Conservation (phyloP, 2,329 filamentous ascomycete species). For the Pseudogymnoascus verrucosus region DNA sequence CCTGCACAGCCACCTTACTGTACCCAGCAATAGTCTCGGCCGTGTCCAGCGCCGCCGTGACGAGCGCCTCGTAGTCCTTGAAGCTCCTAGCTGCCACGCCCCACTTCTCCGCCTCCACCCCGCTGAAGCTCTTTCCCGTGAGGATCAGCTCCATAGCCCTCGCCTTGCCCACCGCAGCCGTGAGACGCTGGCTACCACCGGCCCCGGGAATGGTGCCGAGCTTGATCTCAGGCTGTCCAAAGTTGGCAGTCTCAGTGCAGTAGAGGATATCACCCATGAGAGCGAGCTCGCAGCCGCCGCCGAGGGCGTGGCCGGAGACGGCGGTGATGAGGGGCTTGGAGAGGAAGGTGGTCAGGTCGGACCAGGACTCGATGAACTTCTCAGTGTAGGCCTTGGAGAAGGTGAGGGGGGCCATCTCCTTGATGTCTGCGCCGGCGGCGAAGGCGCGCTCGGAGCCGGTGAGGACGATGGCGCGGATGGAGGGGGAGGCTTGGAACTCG, state of each 20-base stretch:
- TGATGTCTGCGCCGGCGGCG: conserved; percentile 94
- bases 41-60: conserved; percentile 72
- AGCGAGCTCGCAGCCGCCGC: conserved; percentile 91
- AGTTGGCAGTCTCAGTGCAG: conserved; percentile 76
- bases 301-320: conserved; percentile 88
- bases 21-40: conserved; percentile 86
- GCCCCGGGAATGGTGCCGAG: conserved; percentile 87
- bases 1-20: conserved; percentile 79
- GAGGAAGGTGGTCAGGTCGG: conserved; percentile 69
- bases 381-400: conserved; percentile 81
- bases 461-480: conserved; percentile 69
- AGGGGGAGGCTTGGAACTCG: conserved; percentile 60
- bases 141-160: conserved; percentile 88
- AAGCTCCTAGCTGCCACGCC: conserved; percentile 81
- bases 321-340: conserved; percentile 94
- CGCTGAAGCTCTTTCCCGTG: conserved; percentile 76
- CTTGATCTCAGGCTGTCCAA: conserved; percentile 96
- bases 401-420: conserved; percentile 91
- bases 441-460: conserved; percentile 88
- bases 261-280: conserved; percentile 98
- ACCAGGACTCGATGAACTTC: conserved; percentile 96
- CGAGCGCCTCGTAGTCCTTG: conserved; percentile 68
- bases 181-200: conserved; percentile 83
- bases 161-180: conserved; percentile 72
- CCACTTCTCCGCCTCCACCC: conserved; percentile 80